Base-by-base conservation (phyloP, 2,329 filamentous ascomycete species). In the Rhytidhysteron rufulum region DNA sequence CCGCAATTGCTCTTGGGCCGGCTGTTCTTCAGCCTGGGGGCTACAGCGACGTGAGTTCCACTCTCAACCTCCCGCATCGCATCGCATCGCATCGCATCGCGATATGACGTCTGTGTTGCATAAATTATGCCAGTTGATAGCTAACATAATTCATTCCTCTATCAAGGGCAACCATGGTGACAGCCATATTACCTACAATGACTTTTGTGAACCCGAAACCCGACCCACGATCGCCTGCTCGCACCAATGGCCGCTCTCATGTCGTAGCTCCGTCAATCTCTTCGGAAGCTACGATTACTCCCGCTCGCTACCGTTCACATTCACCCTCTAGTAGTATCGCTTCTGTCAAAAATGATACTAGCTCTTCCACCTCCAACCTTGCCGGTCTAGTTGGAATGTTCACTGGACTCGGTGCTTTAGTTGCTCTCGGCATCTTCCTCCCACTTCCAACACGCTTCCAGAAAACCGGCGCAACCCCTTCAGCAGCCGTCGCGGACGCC, bases 361-460 rank as follows among this genome's bases (percentile, higher is more conserved):
- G 47, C 5, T 58, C 62, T 30, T 74, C 75, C 6, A 79, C 78
- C 21, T 78, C 77, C 27, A 74, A 80, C 45, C 76, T 98, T 19
- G 91, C 93, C 13, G 93, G 93, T 0, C 82, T 90, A 37, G 93
- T 98, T 4, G 93, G 93, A 4, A 73, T 95, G 43, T 95, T 94
- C 60, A 95, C 93, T 6, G 93, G 93, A 18, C 88, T 87, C 54
- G 93, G 93, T 44, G 93, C 93, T 11, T 75, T 98, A 4, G 75
- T 98, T 4, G 89, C 93, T 9, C 72, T 98, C 21, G 67, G 74
- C 0, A 57, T 93, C 24, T 97, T 98, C 59, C 74, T 98, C 11
- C 93, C 91, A 5, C 76, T 98, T 15, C 93, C 93, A 0, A 85
- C 88, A 2, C 77, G 78, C 24, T 94, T 97, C 58, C 79, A 84